Evolutionary conservation across 768 basidiomycete species (phyloP).

Genomic region (Tulasnella sp.): DNA sequence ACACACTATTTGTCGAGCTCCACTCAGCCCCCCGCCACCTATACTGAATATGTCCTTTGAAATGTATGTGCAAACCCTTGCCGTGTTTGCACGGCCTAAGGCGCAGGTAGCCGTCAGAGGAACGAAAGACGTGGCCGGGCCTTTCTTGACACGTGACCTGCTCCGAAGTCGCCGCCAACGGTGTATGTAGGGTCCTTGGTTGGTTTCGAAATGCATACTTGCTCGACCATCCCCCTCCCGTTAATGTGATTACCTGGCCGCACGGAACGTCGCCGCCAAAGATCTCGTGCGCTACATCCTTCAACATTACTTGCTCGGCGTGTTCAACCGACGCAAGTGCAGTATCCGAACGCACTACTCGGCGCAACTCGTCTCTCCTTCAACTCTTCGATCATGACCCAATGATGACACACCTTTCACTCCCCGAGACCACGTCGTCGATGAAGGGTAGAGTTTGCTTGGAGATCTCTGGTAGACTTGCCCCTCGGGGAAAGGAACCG

Average conservation of each 20-base stretch:
- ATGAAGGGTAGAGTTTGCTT: conserved; percentile 3
- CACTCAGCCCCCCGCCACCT: no score
- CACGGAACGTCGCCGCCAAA: no score
- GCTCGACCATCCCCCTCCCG: no score
- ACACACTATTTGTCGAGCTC: no score
- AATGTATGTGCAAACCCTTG: no score
- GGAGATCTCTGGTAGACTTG: not conserved
- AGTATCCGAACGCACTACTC: no score
- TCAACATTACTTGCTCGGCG: no score
- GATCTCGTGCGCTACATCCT: no score
- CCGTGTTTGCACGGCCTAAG: no score
- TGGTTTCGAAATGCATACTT: not conserved
- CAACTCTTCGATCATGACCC: not conserved
- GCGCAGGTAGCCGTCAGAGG: no score
- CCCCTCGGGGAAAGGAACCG: conserved; percentile 11
- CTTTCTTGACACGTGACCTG: not conserved
- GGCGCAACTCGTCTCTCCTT: not conserved
- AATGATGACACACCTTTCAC: conserved; percentile 3
- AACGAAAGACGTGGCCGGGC: no score
- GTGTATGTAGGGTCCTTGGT: not conserved
- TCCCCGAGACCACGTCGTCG: not conserved
- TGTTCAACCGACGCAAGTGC: not conserved
- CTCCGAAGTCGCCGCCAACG: not conserved
- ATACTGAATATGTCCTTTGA: no score
- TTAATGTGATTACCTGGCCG: not conserved